Evolutionary conservation across 352 stramenopile genomes (phyloP), one percentile per base, ranked within the genome.

Genomic region (Phytophthora pseudosyringae): DNA sequence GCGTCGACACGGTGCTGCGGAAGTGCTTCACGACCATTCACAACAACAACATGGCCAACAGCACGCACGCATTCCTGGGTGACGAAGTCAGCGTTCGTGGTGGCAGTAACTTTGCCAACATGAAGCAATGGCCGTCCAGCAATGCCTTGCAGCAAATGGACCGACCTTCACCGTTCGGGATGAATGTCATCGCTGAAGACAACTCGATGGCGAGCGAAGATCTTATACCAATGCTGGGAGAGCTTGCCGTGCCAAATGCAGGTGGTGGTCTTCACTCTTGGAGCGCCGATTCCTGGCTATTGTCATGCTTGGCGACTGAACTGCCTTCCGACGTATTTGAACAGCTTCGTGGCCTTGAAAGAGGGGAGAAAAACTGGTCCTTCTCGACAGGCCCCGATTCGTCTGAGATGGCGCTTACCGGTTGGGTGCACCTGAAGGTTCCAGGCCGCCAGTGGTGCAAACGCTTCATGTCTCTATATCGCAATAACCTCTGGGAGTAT

Each of bases 21-120:
- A 95, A 94, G 59, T 91, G 81, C 62, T 95, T 90, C 56, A 95
- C 87, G 32, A 93, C 83, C 7, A 88, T 93, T 39, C 87, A 95
- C 69, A 95, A 95, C 56, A 83, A 90, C 67, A 92, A 92, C 51
- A 71, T 90, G 45, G 80, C 81, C 15, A 95, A 95, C 70, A 94
- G 85, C 59, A 93, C 87, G 5, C 85, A 93, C 47, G 83, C 87
- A 5, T 95, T 94, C 67, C 36, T 95, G 49, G 87, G 87, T 7
- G 87, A 95, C 40, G 87, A 95, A 78, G 85, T 91, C n/a, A 94
- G 85, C 68, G 85, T 95, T 28, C 83, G 82, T 7, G 87, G 85
- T 32, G 83, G 77, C 10, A 71, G 61, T 8, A 76, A 88, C 21
- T 88, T 89, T 58, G 66, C 56, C 1, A 72, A 50, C 5, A 69